Evolutionary conservation across 495 filamentous ascomycete genomes (phyloP).

Genomic region (Aspergillus kassunensis): DNA sequence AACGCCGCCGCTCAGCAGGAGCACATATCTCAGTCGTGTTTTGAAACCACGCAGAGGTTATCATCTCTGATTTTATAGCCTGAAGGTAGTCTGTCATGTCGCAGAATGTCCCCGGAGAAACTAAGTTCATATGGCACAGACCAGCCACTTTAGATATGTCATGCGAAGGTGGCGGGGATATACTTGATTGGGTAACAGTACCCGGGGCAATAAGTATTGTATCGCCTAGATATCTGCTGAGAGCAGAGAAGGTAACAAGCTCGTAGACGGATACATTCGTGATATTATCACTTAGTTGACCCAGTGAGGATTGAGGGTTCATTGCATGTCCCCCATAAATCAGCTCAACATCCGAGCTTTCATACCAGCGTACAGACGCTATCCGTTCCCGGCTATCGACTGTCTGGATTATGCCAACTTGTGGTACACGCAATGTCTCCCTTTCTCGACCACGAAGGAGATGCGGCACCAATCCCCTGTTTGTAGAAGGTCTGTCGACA

Average conservation of each 20-base stretch:
- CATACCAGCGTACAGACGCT: slow-evolving; percentile 54
- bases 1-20: slow-evolving; percentile 14
- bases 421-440: slow-evolving; percentile 15
- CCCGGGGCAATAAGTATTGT: slow-evolving; percentile 47
- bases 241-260: slow-evolving; percentile 37
- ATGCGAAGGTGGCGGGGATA: not conserved
- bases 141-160: not conserved
- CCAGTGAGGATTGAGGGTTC: slow-evolving; percentile 33
- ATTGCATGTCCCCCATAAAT: slow-evolving; percentile 26
- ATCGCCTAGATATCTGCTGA: slow-evolving; percentile 44
- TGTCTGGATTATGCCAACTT: slow-evolving; percentile 56
- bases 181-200: slow-evolving; percentile 12
- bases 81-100: slow-evolving; percentile 13
- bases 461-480: not conserved
- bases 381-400: slow-evolving; percentile 51
- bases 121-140: slow-evolving; percentile 11
- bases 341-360: slow-evolving; percentile 37
- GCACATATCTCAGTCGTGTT: slow-evolving; percentile 14
- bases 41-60: slow-evolving; percentile 22
- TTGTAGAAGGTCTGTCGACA: slow-evolving; percentile 1
- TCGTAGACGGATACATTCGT: slow-evolving; percentile 59
- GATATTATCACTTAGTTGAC: slow-evolving; percentile 32
- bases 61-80: slow-evolving; percentile 14
- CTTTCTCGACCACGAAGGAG: not conserved
- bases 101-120: slow-evolving; percentile 10